Evolutionary conservation across 2,329 filamentous ascomycete genomes (phyloP).

Genomic region (Botryotinia calthae): DNA sequence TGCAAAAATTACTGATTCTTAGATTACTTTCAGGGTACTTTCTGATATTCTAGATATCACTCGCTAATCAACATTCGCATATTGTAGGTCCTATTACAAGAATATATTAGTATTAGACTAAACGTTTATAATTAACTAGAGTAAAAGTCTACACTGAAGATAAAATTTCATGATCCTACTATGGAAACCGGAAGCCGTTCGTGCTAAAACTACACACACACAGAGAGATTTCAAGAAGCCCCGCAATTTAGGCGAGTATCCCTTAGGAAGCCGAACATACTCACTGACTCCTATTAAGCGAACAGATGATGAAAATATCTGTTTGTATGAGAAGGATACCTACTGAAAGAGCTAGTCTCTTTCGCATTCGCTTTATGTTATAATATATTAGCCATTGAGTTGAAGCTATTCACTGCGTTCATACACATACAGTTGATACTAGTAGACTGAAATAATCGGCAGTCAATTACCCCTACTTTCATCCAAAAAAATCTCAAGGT

Average conservation of each 20-base stretch:
- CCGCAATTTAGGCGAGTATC: not conserved
- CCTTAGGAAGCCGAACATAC: not conserved
- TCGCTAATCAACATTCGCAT: not conserved
- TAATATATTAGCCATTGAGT: too few relatives aligned
- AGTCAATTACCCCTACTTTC: not conserved
- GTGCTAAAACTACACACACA: not conserved
- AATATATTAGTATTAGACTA: not conserved
- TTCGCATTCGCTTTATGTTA: too few relatives aligned
- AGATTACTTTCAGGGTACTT: not conserved
- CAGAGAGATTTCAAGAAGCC: not conserved
- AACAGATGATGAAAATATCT: not conserved
- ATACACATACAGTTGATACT: not conserved
- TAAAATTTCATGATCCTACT: not conserved
- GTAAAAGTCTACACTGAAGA: not conserved
- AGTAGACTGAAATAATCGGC: not conserved
- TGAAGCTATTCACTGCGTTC: too few relatives aligned
- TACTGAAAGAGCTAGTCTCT: too few relatives aligned
- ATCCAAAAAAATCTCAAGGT: accelerated
- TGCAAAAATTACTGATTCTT: not conserved
- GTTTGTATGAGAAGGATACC: too few relatives aligned
- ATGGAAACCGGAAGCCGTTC: not conserved
- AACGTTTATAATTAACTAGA: not conserved
- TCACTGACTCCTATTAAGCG: not conserved
- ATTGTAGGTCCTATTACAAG: not conserved
- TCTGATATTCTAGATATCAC: not conserved